Base-by-base conservation (phyloP, 164 flowering plant genomes). In the Aristolochia fimbriata region DNA sequence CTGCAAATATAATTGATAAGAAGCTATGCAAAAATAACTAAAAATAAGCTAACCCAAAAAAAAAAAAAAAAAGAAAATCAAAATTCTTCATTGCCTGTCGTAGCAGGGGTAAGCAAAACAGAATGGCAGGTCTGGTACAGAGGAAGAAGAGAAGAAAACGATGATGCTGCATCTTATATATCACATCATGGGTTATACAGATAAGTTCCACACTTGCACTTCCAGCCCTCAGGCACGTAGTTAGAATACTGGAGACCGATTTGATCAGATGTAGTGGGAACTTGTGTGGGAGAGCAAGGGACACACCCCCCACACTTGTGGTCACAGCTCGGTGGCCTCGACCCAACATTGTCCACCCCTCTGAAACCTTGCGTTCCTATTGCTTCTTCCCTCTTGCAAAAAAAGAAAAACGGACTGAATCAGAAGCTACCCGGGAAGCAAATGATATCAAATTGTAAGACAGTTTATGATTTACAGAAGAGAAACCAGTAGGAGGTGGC, bases 161-260 rank as follows among this genome's bases (percentile, higher is more conserved):
- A 27, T 2, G 30, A 27, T 27, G 30, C 30, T 27, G 30, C 30
- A 2, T 27, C 30, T 2, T n/a, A n/a, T n/a, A 27, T 27, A 27
- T 27, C 30, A 27, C 30, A 27, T 17, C 55, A 82, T 12, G 87
- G 87, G 61, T 70, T 72, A 73, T 56, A 80, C 65, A 78, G 65
- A 57, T 76, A 57, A 71, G 71, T 3, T 16, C 83, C 80, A 63
- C 87, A 80, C 60, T 75, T 80, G 82, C 87, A 82, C 71, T 75
- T 80, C 87, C 87, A 82, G 16, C 82, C 84, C 59, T 82, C 87
- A 4, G 87, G 84, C 66, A 73, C 76, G 62, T 82, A 80, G 60
- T 82, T 82, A 5, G 87, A 63, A 59, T 69, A 79, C 16, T 82
- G 77, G 22, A 73, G 27, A 2, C 72, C 66, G 16, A 70, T 1